Evolutionary conservation across 768 basidiomycete genomes (phyloP).

Genomic region (Termitomyces heimii): DNA sequence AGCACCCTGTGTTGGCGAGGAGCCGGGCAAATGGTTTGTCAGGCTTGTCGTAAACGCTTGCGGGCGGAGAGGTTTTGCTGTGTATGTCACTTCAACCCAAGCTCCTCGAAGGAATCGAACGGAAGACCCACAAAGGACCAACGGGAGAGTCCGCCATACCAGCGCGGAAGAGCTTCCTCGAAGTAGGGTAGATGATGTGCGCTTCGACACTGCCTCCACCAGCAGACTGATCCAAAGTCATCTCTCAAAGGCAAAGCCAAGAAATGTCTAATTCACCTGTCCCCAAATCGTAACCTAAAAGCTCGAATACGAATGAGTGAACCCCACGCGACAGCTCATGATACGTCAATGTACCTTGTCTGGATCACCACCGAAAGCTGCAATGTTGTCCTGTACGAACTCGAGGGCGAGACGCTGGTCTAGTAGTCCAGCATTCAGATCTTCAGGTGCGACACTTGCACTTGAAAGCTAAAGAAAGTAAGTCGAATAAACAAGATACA

Average conservation of each 20-base stretch:
- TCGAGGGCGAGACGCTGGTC: constrained; percentile 18
- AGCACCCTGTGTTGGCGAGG: constrained; percentile 39
- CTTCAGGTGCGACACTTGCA: constrained; percentile 29
- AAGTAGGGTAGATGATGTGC: constrained; percentile 37
- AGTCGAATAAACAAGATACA: neutral
- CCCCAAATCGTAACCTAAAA: constrained; percentile 52
- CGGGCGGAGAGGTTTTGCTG: constrained; percentile 46
- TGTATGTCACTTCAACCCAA: neutral
- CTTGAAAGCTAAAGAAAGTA: constrained; percentile 36
- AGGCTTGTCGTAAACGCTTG: constrained; percentile 42
- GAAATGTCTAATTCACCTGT: neutral
- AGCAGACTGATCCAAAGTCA: constrained; percentile 28
- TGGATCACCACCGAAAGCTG: neutral
- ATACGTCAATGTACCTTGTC: neutral
- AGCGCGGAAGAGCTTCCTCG: constrained; percentile 38
- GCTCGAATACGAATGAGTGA: neutral
- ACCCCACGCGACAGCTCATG: neutral
- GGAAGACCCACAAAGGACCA: constrained; percentile 42
- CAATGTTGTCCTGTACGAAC: neutral
- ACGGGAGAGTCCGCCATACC: constrained; percentile 48
- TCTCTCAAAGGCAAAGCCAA: neutral
- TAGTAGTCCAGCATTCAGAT: neutral
- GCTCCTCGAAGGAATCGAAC: neutral
- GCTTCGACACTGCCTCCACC: constrained; percentile 45
- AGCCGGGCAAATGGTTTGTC: constrained; percentile 45